Conservation (phyloP, 2,329 filamentous ascomycete genomes). For the Bretziella fagacearum region DNA sequence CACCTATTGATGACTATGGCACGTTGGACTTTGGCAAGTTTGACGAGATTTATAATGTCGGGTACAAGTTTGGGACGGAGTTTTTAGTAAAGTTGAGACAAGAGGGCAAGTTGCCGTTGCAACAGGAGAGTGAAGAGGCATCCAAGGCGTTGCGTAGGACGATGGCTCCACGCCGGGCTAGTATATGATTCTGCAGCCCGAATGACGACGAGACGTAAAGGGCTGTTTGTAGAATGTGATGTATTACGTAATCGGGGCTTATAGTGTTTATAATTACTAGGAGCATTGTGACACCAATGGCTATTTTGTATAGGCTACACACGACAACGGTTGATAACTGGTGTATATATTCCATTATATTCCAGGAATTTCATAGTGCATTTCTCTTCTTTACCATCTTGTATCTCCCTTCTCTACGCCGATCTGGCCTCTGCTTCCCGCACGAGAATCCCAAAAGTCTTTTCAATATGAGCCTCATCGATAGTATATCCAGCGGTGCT, state of each 20-base stretch:
- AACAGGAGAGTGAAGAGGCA: constrained; percentile 45
- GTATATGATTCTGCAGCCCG: constrained; percentile 38
- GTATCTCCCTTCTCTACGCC: background rate
- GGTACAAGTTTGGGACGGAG: constrained; percentile 69
- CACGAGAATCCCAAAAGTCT: constrained; percentile 55
- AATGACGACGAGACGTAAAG: background rate
- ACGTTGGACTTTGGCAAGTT: constrained; percentile 96
- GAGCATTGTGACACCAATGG: too few relatives aligned
- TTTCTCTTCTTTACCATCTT: background rate
- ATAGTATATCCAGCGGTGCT: constrained; percentile 52
- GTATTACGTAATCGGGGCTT: background rate
- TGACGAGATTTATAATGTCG: constrained; percentile 85
- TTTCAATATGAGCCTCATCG: constrained; percentile 55
- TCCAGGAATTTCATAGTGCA: background rate
- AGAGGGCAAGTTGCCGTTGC: constrained; percentile 54
- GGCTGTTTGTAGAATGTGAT: constrained; percentile 1
- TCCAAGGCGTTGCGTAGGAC: constrained; percentile 61
- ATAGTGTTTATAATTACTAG: too few relatives aligned
- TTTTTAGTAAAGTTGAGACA: constrained; percentile 63
- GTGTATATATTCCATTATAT: constrained; percentile 9
- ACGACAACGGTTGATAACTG: background rate
- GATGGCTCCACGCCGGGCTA: constrained; percentile 63
- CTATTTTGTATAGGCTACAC: background rate
- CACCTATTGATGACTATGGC: constrained; percentile 82
- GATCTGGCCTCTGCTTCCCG: constrained; percentile 2